Evolutionary conservation across 768 basidiomycete species (phyloP).

Genomic region (Antrodiella citrinella): DNA sequence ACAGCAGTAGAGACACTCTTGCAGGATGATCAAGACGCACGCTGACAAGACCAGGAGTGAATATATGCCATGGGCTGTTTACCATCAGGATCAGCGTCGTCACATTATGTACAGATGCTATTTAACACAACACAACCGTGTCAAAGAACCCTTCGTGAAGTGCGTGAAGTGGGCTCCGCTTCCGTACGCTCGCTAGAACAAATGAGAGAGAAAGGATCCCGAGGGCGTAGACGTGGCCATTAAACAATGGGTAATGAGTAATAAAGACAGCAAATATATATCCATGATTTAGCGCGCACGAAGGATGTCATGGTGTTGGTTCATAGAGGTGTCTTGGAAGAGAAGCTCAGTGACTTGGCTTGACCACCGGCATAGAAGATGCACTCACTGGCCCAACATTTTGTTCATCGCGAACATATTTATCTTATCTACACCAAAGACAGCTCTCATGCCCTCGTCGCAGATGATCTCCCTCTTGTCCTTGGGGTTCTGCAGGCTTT

Average conservation of each 20-base stretch:
- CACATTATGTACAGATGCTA: not conserved
- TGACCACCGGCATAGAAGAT: not conserved
- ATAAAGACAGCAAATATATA: not conserved
- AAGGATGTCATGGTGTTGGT: conserved; percentile 1
- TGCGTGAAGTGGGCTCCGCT: no score
- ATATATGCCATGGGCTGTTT: no score
- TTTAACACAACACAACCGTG: not conserved
- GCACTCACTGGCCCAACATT: conserved; percentile 62
- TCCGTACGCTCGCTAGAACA: no score
- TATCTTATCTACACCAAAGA: conserved; percentile 77
- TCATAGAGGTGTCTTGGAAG: conserved; percentile 14
- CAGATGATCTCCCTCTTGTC: conserved; percentile 85
- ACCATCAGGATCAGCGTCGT: no score
- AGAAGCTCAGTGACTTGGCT: not conserved
- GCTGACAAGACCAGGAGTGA: no score
- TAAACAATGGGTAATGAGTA: not conserved
- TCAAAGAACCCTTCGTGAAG: no score
- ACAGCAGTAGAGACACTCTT: no score
- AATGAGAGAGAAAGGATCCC: no score
- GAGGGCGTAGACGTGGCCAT: not conserved
- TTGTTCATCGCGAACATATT: conserved; percentile 98
- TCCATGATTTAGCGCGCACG: not conserved
- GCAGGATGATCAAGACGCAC: no score
- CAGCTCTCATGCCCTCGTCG: conserved; percentile 59
- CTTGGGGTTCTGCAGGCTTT: conserved; percentile 75